Evolutionary conservation across 768 basidiomycete species (phyloP).

Genomic region (Rhizopogon salebrosus): DNA sequence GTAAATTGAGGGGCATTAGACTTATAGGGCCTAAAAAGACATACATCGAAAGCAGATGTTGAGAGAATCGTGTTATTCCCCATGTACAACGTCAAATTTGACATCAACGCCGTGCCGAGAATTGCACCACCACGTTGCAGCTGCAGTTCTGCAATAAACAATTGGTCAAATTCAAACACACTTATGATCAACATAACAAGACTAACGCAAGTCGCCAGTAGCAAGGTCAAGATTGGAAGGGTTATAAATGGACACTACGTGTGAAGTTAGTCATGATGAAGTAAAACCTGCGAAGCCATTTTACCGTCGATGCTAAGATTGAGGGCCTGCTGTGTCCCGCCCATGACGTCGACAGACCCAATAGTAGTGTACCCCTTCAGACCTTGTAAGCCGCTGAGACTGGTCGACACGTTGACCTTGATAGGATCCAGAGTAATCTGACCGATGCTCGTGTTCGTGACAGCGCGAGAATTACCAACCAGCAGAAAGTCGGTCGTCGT

Average conservation of each 20-base stretch:
- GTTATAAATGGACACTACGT: constrained; percentile 55
- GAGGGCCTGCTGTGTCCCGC: constrained; percentile 56
- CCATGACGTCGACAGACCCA: constrained; percentile 56
- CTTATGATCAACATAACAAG: background rate
- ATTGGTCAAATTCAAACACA: background rate
- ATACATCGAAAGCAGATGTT: constrained; percentile 46
- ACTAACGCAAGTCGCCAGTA: constrained; percentile 60
- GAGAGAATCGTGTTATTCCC: constrained; percentile 56
- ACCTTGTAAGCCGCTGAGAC: constrained; percentile 55
- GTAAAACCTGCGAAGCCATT: constrained; percentile 1
- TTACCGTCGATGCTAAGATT: constrained; percentile 54
- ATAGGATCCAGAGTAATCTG: constrained; percentile 67
- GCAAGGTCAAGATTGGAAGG: constrained; percentile 61
- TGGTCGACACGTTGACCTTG: constrained; percentile 63
- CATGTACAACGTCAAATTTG: constrained; percentile 51
- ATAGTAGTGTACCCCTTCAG: constrained; percentile 53
- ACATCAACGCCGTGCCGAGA: constrained; percentile 59
- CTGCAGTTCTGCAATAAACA: constrained; percentile 41
- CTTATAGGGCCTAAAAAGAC: background rate
- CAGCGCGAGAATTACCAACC: constrained; percentile 52
- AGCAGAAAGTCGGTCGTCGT: constrained; percentile 48
- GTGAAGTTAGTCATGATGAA: background rate
- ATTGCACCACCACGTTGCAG: constrained; percentile 44
- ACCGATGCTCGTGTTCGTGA: constrained; percentile 59
- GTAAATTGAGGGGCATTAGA: background rate